These are phyloP conservation scores for Monascus purpureus DNA, from an alignment of 495 filamentous ascomycete species.

Conservation along the genomic window DNA sequence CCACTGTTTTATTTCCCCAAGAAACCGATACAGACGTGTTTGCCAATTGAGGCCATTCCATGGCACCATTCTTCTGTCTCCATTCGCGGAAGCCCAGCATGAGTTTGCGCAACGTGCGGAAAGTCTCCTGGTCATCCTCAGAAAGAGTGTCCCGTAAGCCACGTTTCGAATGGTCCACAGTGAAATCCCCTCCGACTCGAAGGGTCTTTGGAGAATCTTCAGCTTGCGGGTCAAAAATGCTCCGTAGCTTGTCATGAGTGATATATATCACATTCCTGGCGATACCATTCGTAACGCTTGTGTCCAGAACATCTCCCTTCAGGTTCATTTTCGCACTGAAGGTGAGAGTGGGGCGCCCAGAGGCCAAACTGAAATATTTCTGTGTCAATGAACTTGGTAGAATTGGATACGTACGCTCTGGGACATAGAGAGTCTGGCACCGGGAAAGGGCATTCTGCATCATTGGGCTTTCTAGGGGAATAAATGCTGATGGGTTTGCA, in stretches of 20 bases:
- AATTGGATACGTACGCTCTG: slow-evolving; percentile 63
- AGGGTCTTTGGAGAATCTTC: slow-evolving; percentile 5
- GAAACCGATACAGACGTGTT: slow-evolving; percentile 20
- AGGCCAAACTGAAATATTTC: slow-evolving; percentile 52
- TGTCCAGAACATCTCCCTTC: slow-evolving; percentile 53
- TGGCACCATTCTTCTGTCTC: slow-evolving; percentile 26
- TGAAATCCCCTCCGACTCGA: slow-evolving; percentile 27
- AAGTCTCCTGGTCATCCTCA: slow-evolving; percentile 23
- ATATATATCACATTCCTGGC: slow-evolving; percentile 61
- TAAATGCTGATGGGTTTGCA: slow-evolving; percentile 85
- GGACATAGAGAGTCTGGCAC: slow-evolving; percentile 55
- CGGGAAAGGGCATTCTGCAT: slow-evolving; percentile 51
- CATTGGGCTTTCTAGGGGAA: slow-evolving; percentile 41
- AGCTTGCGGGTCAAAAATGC: slow-evolving; percentile 27
- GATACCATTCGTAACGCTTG: slow-evolving; percentile 54
- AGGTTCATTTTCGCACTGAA: slow-evolving; percentile 62
- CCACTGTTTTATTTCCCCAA: slow-evolving; percentile 8
- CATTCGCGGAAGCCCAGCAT: slow-evolving; percentile 26
- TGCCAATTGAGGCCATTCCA: slow-evolving; percentile 14
- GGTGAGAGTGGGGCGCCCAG: slow-evolving; percentile 57
- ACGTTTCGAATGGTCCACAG: background rate
- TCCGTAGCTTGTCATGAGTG: slow-evolving; percentile 44
- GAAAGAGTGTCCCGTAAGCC: slow-evolving; percentile 12
- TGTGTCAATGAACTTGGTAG: slow-evolving; percentile 44
- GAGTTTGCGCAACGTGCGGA: slow-evolving; percentile 25